Percentiles rank a stretch among this genome's conserved stretches.
Evolutionary conservation across 495 filamentous ascomycete species (phyloP).

Genomic region (Staphylotrichum tortipilum): DNA sequence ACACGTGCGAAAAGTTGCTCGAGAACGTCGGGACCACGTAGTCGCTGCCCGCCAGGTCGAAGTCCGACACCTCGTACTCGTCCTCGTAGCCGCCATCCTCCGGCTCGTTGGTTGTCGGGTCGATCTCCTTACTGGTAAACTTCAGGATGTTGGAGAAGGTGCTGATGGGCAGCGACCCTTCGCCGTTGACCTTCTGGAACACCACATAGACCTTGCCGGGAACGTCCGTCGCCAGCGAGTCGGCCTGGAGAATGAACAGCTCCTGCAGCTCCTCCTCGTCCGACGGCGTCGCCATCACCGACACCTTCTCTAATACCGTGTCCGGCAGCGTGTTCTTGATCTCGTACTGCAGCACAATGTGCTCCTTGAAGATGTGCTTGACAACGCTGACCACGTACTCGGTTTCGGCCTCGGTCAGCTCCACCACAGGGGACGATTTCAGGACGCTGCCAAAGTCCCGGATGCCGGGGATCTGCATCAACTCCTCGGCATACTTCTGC

Average conservation of each 20-base stretch:
- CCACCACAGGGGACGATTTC: conserved; percentile 78
- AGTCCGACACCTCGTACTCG: conserved; percentile 92
- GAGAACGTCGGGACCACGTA: conserved; percentile 91
- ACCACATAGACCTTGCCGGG: conserved; percentile 91
- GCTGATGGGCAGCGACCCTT: conserved; percentile 59
- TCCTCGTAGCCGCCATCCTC: conserved; percentile 92
- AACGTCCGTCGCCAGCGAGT: conserved; percentile 69
- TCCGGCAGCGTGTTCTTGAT: conserved; percentile 95
- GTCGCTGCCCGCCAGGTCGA: conserved; percentile 85
- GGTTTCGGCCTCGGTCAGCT: conserved; percentile 92
- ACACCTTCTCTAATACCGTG: conserved; percentile 83
- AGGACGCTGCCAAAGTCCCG: conserved; percentile 78
- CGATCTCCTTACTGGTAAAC: conserved; percentile 96
- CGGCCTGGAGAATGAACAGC: conserved; percentile 85
- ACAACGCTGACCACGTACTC: conserved; percentile 91
- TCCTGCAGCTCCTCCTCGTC: conserved; percentile 79
- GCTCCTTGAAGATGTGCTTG: conserved; percentile 96
- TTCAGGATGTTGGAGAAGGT: conserved; percentile 90
- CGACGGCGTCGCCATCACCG: conserved; percentile 73
- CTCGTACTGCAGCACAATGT: conserved; percentile 93
- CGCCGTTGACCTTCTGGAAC: conserved; percentile 74
- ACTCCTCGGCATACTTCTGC: conserved; percentile 77
- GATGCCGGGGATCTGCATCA: conserved; percentile 84
- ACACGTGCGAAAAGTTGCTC: conserved; percentile 91
- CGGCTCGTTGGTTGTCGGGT: conserved; percentile 85